A percentile compares a stretch with the other conserved stretches of the same genome.
Evolutionary conservation across 1,284 basidiomycete species (phyloP).

Genomic region (Rhodotorula sp.): DNA sequence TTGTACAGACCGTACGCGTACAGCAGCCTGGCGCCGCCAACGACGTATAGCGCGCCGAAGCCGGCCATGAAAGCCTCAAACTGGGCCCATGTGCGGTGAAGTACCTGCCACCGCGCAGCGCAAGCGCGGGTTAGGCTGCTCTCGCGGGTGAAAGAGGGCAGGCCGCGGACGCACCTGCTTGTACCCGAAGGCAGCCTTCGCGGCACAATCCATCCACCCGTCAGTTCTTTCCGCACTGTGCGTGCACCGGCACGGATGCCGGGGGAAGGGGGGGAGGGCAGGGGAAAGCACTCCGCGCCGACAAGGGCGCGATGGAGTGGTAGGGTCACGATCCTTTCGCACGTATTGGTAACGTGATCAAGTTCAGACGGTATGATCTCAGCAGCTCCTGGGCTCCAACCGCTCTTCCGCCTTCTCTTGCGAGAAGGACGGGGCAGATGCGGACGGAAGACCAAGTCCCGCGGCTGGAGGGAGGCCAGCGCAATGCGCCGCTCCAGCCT

Average conservation of each 20-base stretch:
- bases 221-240: conserved; percentile 1
- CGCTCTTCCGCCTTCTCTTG: not conserved
- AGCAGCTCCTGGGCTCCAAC: conserved; percentile 56
- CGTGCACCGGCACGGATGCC: not conserved
- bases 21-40: conserved; percentile 69
- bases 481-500: too few species aligned
- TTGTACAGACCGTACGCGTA: conserved; percentile 78
- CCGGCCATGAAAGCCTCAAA: conserved; percentile 80
- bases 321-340: conserved; percentile 66
- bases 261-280: conserved; percentile 1
- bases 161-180: conserved; percentile 63
- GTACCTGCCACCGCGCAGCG: conserved; percentile 46
- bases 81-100: conserved; percentile 77
- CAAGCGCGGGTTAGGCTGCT: not conserved
- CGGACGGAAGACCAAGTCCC: not conserved
- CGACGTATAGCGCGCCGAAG: conserved; percentile 81
- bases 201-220: not conserved
- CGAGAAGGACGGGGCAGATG: not conserved
- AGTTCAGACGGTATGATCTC: conserved; percentile 94
- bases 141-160: not conserved
- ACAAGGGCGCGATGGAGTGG: not conserved
- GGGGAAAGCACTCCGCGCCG: not conserved
- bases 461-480: too few species aligned
- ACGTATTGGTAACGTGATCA: conserved; percentile 81
- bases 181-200: conserved; percentile 72